Evolutionary conservation across 192 early-diverging fungal species (phyloP).

Genomic region (Mortierella hygrophila): DNA sequence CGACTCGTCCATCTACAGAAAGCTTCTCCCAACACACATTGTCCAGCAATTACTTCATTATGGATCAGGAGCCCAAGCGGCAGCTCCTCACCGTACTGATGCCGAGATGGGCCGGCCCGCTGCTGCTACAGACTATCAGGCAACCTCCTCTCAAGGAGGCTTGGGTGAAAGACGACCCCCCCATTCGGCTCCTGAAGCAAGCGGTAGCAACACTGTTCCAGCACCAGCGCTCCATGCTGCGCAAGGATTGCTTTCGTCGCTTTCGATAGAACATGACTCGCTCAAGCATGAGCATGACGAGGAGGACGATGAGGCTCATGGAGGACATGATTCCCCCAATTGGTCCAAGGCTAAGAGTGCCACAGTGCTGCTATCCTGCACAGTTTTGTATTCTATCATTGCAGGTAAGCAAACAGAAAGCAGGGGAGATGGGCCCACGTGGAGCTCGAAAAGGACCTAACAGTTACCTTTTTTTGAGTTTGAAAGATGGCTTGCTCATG

Average conservation of each 20-base stretch:
- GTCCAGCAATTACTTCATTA: conserved; percentile 60
- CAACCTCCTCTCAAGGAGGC: conserved; percentile 11
- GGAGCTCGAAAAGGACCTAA: background rate
- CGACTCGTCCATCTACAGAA: conserved; percentile 59
- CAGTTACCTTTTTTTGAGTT: background rate
- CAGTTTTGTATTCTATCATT: conserved; percentile 87
- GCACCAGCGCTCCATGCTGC: conserved; percentile 30
- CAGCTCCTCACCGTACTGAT: conserved; percentile 11
- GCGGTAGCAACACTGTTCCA: conserved; percentile 7
- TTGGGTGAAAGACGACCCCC: conserved; percentile 19
- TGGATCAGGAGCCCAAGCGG: conserved; percentile 16
- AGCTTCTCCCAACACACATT: conserved; percentile 62
- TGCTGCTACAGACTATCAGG: background rate
- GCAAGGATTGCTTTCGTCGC: conserved; percentile 43
- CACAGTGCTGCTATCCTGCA: conserved; percentile 84
- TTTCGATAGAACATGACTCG: conserved; percentile 42
- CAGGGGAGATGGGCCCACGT: background rate
- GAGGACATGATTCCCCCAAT: conserved; percentile 93
- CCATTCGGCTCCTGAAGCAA: conserved; percentile 19
- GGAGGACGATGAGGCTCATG: conserved; percentile 71
- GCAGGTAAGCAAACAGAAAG: conserved; percentile 61
- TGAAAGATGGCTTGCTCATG: background rate
- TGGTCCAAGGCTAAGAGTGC: conserved; percentile 89
- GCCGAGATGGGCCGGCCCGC: conserved; percentile 23
- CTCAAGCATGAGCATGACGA: conserved; percentile 62